These are phyloP conservation scores for Populus deltoides DNA, from an alignment of 345 rosid species.

Conservation along the genomic window DNA sequence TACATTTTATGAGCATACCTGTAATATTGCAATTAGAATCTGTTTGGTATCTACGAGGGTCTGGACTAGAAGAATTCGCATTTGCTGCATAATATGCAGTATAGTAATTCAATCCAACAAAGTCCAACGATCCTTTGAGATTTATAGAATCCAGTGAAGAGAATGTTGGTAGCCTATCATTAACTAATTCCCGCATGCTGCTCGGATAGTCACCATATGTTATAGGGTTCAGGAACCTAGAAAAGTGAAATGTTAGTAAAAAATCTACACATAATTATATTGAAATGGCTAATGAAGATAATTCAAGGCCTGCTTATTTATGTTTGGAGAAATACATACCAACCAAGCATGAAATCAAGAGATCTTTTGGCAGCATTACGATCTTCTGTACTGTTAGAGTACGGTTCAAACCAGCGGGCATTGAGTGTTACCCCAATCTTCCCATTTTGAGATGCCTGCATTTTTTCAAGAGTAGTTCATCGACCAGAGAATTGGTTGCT, in stretches of 20 bases:
- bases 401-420: no score
- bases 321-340: no score
- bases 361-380: no score
- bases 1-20: not conserved
- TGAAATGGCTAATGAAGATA: no score
- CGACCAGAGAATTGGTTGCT: no score
- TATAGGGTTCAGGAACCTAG: conserved; percentile 7
- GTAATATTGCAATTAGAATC: not conserved
- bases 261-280: no score
- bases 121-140: not conserved
- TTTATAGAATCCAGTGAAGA: not conserved
- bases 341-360: no score
- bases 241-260: not conserved
- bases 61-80: not conserved
- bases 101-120: conserved; percentile 9
- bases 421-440: no score
- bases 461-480: no score
- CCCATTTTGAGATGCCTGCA: no score
- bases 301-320: no score
- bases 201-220: conserved; percentile 1
- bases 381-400: no score
- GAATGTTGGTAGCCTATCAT: not conserved
- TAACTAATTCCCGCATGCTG: not conserved
- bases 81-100: conserved; percentile 3
- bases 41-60: not conserved